Evolutionary conservation across 495 filamentous ascomycete species (phyloP).

Genomic region (Filosporella fistucella): DNA sequence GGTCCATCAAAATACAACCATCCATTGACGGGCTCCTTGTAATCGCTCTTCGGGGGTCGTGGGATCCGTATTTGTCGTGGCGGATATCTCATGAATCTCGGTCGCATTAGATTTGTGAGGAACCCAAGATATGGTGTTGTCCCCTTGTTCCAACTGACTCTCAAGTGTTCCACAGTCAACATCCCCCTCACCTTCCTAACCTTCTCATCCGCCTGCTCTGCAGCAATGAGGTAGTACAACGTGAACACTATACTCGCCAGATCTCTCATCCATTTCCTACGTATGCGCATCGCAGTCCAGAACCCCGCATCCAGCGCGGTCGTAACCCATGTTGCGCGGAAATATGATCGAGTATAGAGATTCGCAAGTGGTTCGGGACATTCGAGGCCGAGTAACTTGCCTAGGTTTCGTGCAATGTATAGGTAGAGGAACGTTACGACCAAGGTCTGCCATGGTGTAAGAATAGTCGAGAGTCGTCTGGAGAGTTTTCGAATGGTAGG

Average conservation of each 20-base stretch:
- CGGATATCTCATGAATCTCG: conserved; percentile 71
- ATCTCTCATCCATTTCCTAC: conserved; percentile 76
- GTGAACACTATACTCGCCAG: conserved; percentile 77
- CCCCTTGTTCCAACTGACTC: conserved; percentile 93
- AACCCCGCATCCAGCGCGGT: conserved; percentile 95
- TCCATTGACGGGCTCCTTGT: conserved; percentile 74
- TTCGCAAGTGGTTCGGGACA: conserved; percentile 91
- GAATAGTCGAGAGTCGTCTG: conserved; percentile 50
- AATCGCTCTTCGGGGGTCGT: conserved; percentile 69
- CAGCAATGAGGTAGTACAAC: conserved; percentile 84
- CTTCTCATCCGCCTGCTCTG: conserved; percentile 94
- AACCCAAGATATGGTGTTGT: conserved; percentile 77
- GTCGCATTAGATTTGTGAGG: conserved; percentile 65
- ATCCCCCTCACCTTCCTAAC: conserved; percentile 84
- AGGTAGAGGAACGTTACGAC: conserved; percentile 87
- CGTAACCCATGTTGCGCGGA: conserved; percentile 94
- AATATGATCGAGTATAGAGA: conserved; percentile 91
- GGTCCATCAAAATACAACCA: conserved; percentile 97
- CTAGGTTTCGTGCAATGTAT: conserved; percentile 88
- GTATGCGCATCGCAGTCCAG: conserved; percentile 95
- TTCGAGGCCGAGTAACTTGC: conserved; percentile 85
- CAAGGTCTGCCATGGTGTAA: conserved; percentile 87
- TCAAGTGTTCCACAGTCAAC: conserved; percentile 85
- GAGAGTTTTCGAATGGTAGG: conserved; percentile 71
- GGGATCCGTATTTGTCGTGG: conserved; percentile 81